Evolutionary conservation across 2,329 filamentous ascomycete species (phyloP), one percentile per base, ranked within the genome.

Genomic region (Camillea tinctor): DNA sequence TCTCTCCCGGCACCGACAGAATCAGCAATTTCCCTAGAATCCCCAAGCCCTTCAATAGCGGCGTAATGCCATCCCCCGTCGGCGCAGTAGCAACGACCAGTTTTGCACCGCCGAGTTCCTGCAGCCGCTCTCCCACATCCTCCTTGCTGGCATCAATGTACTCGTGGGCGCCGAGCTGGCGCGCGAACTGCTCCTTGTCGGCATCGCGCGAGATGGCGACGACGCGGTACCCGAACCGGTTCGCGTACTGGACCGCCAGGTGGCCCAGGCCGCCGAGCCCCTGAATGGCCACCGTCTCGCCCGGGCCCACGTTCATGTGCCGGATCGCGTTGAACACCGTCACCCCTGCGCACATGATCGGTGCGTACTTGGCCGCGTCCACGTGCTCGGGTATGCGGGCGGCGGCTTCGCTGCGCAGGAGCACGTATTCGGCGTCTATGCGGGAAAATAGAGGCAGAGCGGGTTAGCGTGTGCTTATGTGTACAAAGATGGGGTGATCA

Each of bases 181-280:
- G 75, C 0, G 82, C 84, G 64, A 84, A 82, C 54, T 79, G 73
- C 66, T 81, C 81, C 75, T 87, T 88, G 21, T 72, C 69, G 1
- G 71, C 71, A 54, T 78, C 81, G 1, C 79, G 65, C 2, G 69
- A 89, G 79, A 59, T 64, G 23, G 87, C 87, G 5, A 87, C 79
- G 11, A 88, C 83, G 23, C 82, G 79, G 72, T 82, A 89, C 2
- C 87, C 87, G 80, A 89, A 86, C 73, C 84, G 84, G 17, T 77
- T 76, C 0, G 86, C 87, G 66, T 85, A 89, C 65, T 89, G 86
- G 55, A 90, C 83, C 1, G 85, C 87, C 20, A 90, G 72, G 71
- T 90, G 87, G 1, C 87, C 88, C 1, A 89, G 76, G 17, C 88
- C 88, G 54, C 89, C 83, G 9, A 90, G 77, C 23, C 86, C 88